Evolutionary conservation across 2,329 filamentous ascomycete species (phyloP), one percentile per base, ranked within the genome.

Genomic region (Conoideocrella luteorostrata): DNA sequence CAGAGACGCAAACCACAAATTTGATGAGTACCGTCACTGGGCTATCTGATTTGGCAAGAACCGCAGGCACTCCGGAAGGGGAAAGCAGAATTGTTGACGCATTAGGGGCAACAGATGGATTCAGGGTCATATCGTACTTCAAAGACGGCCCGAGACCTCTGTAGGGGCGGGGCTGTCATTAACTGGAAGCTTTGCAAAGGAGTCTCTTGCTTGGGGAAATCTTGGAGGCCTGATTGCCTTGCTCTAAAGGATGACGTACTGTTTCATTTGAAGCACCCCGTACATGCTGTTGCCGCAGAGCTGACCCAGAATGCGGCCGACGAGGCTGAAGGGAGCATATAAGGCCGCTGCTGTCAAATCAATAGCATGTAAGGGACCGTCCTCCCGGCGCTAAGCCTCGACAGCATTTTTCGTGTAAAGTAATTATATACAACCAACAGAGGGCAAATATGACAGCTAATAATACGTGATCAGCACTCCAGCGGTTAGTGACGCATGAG

Each of bases 51-150:
- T 41, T 67, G 35, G 55, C 56, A 44, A 45, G 38, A 50, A 56
- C 42, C 41, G 45, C 39, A 49, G 42, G 13, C n/a, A n/a, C n/a
- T n/a, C n/a, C n/a, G n/a, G n/a, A n/a, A n/a, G n/a, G n/a, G n/a
- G n/a, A n/a, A n/a, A n/a, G n/a, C n/a, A n/a, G n/a, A n/a, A n/a
- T n/a, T n/a, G n/a, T n/a, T n/a, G 44, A 52, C 13, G 24, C 39
- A 21, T 5, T 40, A 49, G n/a, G 50, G 56, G 10, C 48, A 51
- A 41, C 39, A 43, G 20, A 30, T n/a, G 26, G 6, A 47, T 66
- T 18, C 43, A 49, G 61, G 9, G 44, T 66, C 21, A 47, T 61
- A 13, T 46, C 52, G 1, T 65, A 65, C 45, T 50, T 65, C 20
- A 47, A 47, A 4, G 45, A 50, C 21, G 58, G 56, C 17, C 53